Percentiles rank a stretch among this genome's conserved stretches.
Conservation (phyloP, 1,284 basidiomycete species). For the Psilocybe mexicana region DNA sequence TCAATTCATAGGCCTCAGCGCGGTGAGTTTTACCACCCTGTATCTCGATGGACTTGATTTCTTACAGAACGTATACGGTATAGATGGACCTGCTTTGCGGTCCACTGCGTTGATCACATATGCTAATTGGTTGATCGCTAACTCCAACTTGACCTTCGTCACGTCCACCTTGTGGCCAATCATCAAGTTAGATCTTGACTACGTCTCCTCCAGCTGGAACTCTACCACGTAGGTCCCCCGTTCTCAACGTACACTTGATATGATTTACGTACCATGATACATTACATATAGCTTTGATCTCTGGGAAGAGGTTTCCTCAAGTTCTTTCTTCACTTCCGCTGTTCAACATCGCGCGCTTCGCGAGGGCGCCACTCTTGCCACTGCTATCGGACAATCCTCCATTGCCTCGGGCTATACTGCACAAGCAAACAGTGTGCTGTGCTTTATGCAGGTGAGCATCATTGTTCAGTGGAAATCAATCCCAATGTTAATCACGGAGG, state of each 20-base stretch:
- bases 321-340: conserved; percentile 63
- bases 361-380: conserved; percentile 53
- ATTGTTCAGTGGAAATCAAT: conserved; percentile 3
- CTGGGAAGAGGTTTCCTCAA: conserved; percentile 66
- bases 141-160: conserved; percentile 55
- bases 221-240: conserved; percentile 39
- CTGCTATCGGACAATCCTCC: conserved; percentile 41
- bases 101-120: conserved; percentile 68
- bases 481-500: background rate
- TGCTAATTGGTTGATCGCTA: conserved; percentile 61
- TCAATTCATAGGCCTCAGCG: conserved; percentile 53
- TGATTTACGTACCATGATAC: background rate
- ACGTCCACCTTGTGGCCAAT: conserved; percentile 63
- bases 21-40: conserved; percentile 21
- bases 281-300: conserved; percentile 49
- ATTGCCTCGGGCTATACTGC: conserved; percentile 40
- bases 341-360: conserved; percentile 60
- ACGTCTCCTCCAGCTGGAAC: conserved; percentile 60
- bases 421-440: conserved; percentile 53
- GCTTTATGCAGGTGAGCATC: conserved; percentile 54
- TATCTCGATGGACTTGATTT: background rate
- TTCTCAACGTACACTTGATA: background rate
- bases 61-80: no score
- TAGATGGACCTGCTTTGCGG: conserved; percentile 72
- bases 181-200: conserved; percentile 69